Conservation (phyloP, 192 early-diverging fungal genomes). For the Rhizoclosmatium sp. region DNA sequence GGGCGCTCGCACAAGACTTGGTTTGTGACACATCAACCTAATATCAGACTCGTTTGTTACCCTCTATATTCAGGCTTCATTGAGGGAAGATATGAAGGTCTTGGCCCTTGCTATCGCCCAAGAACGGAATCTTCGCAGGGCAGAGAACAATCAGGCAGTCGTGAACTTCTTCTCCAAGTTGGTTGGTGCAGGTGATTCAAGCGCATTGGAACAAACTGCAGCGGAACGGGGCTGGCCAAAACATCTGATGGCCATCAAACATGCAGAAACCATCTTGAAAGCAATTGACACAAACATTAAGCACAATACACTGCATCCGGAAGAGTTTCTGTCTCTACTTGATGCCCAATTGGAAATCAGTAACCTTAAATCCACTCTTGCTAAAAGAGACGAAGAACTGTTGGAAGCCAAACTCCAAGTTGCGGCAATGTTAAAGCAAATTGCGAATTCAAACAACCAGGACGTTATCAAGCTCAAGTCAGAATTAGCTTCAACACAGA, state of each 20-base stretch:
- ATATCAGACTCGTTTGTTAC: background rate
- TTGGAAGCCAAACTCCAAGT: conserved; percentile 2
- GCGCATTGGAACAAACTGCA: background rate
- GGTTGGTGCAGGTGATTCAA: background rate
- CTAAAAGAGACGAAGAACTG: conserved; percentile 5
- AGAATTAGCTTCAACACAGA: background rate
- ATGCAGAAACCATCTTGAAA: conserved; percentile 11
- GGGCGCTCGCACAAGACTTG: background rate
- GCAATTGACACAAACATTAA: background rate
- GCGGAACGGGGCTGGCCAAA: background rate
- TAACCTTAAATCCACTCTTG: background rate
- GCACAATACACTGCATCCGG: background rate
- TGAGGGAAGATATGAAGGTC: conserved; percentile 16
- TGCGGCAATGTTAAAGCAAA: background rate
- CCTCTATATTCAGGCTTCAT: background rate
- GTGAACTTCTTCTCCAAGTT: background rate
- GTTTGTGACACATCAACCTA: background rate
- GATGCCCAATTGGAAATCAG: conserved; percentile 22
- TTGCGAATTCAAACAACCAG: background rate
- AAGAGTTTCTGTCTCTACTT: conserved; percentile 15
- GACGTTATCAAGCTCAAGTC: background rate
- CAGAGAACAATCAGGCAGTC: background rate
- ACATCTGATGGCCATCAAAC: conserved; percentile 7
- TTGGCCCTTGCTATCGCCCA: conserved; percentile 10
- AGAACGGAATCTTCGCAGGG: background rate